Evolutionary conservation across 805 yeast species (phyloP).

Genomic region (Teunomyces gatunensis): DNA sequence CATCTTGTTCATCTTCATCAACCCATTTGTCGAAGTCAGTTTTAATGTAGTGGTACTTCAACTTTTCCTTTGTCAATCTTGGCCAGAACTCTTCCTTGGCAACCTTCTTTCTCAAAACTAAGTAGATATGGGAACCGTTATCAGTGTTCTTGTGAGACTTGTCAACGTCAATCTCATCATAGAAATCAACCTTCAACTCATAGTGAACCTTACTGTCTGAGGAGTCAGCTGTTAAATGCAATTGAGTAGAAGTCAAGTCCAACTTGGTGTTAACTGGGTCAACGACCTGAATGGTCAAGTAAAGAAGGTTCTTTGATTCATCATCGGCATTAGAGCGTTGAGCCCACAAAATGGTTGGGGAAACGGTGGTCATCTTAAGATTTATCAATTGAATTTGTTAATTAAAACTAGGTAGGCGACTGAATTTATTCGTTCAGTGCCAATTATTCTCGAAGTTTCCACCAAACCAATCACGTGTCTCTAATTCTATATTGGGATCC

Average conservation of each 20-base stretch:
- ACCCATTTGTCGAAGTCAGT: slow-evolving; percentile 98
- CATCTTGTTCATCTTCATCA: slow-evolving; percentile 97
- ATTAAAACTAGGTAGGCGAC: neutral
- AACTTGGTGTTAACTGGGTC: slow-evolving; percentile 66
- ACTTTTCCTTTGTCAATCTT: slow-evolving; percentile 83
- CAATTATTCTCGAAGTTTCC: neutral
- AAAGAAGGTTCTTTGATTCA: slow-evolving; percentile 69
- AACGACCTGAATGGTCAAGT: slow-evolving; percentile 67
- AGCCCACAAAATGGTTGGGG: slow-evolving; percentile 83
- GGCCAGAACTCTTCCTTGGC: slow-evolving; percentile 87
- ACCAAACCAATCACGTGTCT: neutral
- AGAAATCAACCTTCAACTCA: slow-evolving; percentile 71
- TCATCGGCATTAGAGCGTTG: slow-evolving; percentile 85
- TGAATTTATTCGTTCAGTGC: neutral
- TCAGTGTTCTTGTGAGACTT: slow-evolving; percentile 55
- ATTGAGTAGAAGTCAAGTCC: slow-evolving; percentile 52
- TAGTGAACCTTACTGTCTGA: slow-evolving; percentile 51
- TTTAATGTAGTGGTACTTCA: slow-evolving; percentile 74
- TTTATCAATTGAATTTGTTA: neutral
- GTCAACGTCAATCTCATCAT: slow-evolving; percentile 66
- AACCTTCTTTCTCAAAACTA: slow-evolving; percentile 69
- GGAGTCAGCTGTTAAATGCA: slow-evolving; percentile 51
- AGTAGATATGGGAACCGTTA: slow-evolving; percentile 58
- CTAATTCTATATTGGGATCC: too few species aligned
- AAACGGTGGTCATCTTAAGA: slow-evolving; percentile 18